phyloP scores from a whole-genome alignment of 129 eudicot genomes.

The Erigeron canadensis region DNA sequence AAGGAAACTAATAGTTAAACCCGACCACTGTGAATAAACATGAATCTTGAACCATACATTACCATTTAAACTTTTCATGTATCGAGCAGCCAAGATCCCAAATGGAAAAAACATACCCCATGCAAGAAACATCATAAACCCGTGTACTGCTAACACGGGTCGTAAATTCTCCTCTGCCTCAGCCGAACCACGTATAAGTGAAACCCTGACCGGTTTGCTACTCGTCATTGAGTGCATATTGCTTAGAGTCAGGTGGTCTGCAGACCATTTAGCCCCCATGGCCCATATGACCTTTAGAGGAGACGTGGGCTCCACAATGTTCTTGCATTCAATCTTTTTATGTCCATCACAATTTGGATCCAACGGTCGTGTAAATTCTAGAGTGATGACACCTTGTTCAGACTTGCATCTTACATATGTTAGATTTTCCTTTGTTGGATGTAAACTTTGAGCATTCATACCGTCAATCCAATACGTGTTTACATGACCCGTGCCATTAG shows the following conservation, averaged over 20 bases:
- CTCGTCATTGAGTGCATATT: constrained; percentile 86
- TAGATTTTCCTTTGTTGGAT: constrained; percentile 73
- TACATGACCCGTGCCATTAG: constrained; percentile 68
- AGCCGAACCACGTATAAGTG: constrained; percentile 74
- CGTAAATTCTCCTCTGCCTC: constrained; percentile 84
- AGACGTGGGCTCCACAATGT: constrained; percentile 77
- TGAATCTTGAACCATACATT: constrained; percentile 88
- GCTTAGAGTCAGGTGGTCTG: constrained; percentile 52
- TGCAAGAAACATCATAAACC: constrained; percentile 96
- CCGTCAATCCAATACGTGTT: constrained; percentile 83
- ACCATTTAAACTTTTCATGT: constrained; percentile 67
- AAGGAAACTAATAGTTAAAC: constrained; percentile 69
- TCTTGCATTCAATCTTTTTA: constrained; percentile 66
- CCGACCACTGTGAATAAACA: constrained; percentile 83
- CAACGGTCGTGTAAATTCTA: constrained; percentile 84
- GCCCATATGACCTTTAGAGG: constrained; percentile 88
- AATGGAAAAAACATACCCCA: constrained; percentile 90
- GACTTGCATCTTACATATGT: constrained; percentile 88
- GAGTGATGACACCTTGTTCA: constrained; percentile 78
- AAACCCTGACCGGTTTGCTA: constrained; percentile 64
- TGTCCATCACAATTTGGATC: constrained; percentile 59
- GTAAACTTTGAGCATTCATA: constrained; percentile 53
- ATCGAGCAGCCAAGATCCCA: constrained; percentile 82
- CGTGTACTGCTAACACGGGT: constrained; percentile 90
- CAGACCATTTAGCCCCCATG: constrained; percentile 85